A percentile compares a stretch with the other conserved stretches of the same genome.
phyloP scores from a whole-genome alignment of 805 yeast genomes.

The Zygosaccharomyces kombuchaensis region DNA sequence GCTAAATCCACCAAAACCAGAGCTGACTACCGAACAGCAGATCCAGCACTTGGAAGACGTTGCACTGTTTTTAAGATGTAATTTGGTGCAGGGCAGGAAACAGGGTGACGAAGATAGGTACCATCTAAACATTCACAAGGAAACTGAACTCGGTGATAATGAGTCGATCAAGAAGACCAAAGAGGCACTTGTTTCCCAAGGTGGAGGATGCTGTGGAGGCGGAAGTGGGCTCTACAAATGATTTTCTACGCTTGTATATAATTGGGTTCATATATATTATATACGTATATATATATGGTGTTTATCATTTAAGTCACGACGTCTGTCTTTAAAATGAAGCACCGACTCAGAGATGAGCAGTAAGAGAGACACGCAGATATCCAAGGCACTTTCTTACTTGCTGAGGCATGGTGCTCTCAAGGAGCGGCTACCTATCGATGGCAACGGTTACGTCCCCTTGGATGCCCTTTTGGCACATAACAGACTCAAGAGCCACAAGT shows the following conservation, averaged over 20 bases:
- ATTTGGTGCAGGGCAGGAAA: slow-evolving; percentile 81
- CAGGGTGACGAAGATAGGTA: slow-evolving; percentile 28
- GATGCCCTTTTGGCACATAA: slow-evolving; percentile 50
- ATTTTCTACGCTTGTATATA: slow-evolving; percentile 4
- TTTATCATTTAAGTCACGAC: background rate
- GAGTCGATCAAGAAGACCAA: slow-evolving; percentile 61
- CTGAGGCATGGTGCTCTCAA: slow-evolving; percentile 81
- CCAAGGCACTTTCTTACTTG: slow-evolving; percentile 70
- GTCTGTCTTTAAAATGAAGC: background rate
- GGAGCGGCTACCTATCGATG: slow-evolving; percentile 61
- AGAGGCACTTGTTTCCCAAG: slow-evolving; percentile 43
- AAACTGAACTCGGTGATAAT: slow-evolving; percentile 89
- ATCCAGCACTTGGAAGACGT: slow-evolving; percentile 62
- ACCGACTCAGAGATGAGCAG: slow-evolving; percentile 5
- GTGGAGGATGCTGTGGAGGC: slow-evolving; percentile 58
- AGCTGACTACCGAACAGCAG: slow-evolving; percentile 45
- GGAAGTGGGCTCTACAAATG: slow-evolving; percentile 20
- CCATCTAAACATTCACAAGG: slow-evolving; percentile 64
- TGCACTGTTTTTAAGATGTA: slow-evolving; percentile 60
- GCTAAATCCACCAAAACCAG: slow-evolving; percentile 43
- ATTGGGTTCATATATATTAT: background rate
- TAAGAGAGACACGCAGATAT: slow-evolving; percentile 51
- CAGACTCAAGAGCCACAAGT: slow-evolving; percentile 51
- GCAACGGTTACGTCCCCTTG: slow-evolving; percentile 61
- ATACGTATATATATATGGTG: background rate